Base-by-base conservation (phyloP, 2,329 filamentous ascomycete species). In the Aspergillus piperis region DNA sequence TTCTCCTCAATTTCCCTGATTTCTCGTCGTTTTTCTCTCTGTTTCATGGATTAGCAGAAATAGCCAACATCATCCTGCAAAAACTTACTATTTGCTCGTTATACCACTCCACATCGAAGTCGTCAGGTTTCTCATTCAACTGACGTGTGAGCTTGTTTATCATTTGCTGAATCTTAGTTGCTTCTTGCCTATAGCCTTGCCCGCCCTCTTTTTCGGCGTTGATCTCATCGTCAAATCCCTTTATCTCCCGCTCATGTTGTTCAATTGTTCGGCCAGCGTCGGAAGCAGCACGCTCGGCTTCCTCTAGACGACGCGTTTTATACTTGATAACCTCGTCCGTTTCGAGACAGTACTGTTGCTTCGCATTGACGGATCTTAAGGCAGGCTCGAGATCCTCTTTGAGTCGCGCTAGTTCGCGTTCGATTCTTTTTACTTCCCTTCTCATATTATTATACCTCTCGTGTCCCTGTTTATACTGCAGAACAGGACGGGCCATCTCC, bases 81-180 rank as follows among this genome's bases (percentile, higher is more conserved):
- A 8, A 8, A 81, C 88, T 75, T 76, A 90, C 89, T 74, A 92
- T 88, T 64, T 85, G 85, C 55, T 86, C 84, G 65, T 94, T 95
- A 78, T 87, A 93, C 4, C 85, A 85, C 5, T 83, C 80, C 8
- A 86, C 75, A 70, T 95, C 87, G 70, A 95, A 92, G 5, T 88
- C 83, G 0, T 83, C 80, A 0, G 89, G 87, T 11, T 82, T 81
- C 47, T 88, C 84, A 59, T 87, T 84, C 64, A 87, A 76, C 62
- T 85, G 83, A 5, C 83, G 86, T 70, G 90, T 83, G n/a, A 93
- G 77, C 6, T 80, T 78, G 2, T 82, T 84, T 50, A 96, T 87
- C 25, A 77, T 83, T 47, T 82, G 81, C 50, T 83, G 81, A n/a
- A 83, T 76, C 21, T 78, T 74, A 13, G 74, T 74, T 0, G 84